Evolutionary conservation across 768 basidiomycete genomes (phyloP).

Genomic region (Rhodotorula babjevae): DNA sequence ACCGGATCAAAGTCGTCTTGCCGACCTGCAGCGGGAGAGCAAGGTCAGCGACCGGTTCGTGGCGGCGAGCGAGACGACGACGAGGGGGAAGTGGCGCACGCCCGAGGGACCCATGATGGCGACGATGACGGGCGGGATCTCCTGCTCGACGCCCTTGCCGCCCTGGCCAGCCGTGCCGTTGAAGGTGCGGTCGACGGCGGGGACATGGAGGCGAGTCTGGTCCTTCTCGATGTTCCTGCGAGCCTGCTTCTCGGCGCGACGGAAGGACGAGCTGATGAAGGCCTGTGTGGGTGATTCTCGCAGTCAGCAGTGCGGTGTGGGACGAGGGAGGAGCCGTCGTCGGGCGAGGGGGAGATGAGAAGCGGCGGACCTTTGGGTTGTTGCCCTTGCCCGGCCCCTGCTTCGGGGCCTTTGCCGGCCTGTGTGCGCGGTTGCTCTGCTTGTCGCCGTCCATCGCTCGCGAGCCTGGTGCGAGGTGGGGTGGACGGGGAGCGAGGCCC

Average conservation of each 20-base stretch:
- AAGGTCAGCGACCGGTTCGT: not conserved
- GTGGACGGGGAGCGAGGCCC: too few relatives aligned
- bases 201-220: conserved; percentile 91
- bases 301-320: not conserved
- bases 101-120: conserved; percentile 95
- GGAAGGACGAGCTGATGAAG: conserved; percentile 74
- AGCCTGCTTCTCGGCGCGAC: conserved; percentile 83
- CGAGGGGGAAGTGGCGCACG: conserved; percentile 48
- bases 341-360: not conserved
- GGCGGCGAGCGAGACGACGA: not conserved
- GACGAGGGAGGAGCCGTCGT: not conserved
- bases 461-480: not conserved
- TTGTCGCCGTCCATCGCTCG: conserved; percentile 52
- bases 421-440: conserved; percentile 75
- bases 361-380: conserved; percentile 79
- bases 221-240: conserved; percentile 86
- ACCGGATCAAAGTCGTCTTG: conserved; percentile 88
- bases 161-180: conserved; percentile 48
- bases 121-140: conserved; percentile 87
- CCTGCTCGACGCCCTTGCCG: conserved; percentile 57
- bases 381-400: conserved; percentile 64
- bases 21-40: conserved; percentile 56
- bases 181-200: conserved; percentile 89
- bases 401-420: conserved; percentile 63
- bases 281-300: conserved; percentile 53